Base-by-base conservation (phyloP, 139 green algal genomes). In the Yamagishiella unicocca region DNA sequence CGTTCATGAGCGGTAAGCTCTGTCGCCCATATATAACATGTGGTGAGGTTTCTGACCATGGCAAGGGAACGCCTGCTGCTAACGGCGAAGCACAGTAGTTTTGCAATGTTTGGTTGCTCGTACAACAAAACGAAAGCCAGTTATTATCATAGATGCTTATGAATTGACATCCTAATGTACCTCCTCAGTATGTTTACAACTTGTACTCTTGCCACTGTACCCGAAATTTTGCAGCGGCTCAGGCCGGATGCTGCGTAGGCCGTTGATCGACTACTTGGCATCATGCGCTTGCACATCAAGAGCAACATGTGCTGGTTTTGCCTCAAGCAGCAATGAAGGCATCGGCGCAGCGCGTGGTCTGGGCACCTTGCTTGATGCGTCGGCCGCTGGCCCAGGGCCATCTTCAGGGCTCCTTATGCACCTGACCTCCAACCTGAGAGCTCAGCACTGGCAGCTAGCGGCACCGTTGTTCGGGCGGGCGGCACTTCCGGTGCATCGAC, bases 241-340 rank as follows among this genome's bases (percentile, higher is more conserved):
- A n/a, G n/a, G n/a, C n/a, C 66, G 9, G 66, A 74, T 74, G 66
- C 66, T 78, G 38, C 70, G 70, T 35, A 78, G 14, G 42, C 38
- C 40, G 35, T 33, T 78, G 9, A 7, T 55, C 40, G 42, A 8
- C 14, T 78, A 40, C 35, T 35, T 78, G 2, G 70, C 70, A 35
- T 35, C 37, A 17, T 78, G 70, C 38, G 25, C 70, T 46, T 58
- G 42, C 38, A 46, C 66, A 25, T 74, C 66, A 21, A 29, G 25
- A 29, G 66, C 66, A 58, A 58, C 14, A 17, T 12, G 50, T 17
- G 12, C 12, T 58, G 14, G 50, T 58, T 58, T 17, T 58, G 17
- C 50, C 14, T 12, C 17, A 58, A 25, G 50, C 50, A 12, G 50
- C 50, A 58, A 58, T 58, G 50, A 58, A 17, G 50, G 17, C 17